Percentiles rank a stretch among this genome's conserved stretches.
Conservation (phyloP, 306 rosid genomes). For the cucumber (Cucumis sativus) region DNA sequence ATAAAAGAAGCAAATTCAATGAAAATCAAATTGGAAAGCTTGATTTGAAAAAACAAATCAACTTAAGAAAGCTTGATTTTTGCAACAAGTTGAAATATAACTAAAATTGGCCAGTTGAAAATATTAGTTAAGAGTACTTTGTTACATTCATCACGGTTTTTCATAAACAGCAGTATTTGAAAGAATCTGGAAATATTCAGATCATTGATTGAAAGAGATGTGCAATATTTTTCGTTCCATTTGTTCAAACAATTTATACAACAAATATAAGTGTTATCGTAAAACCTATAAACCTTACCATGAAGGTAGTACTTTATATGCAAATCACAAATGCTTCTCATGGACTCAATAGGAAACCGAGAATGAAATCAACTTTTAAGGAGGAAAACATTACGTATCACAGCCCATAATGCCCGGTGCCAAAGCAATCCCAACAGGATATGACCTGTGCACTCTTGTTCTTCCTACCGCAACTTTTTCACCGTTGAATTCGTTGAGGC, state of each 20-base stretch:
- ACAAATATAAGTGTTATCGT: neutral
- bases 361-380: neutral
- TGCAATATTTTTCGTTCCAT: neutral
- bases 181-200: no score
- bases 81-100: no score
- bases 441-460: conserved; percentile 37
- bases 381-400: neutral
- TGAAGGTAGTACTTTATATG: neutral
- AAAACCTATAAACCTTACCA: neutral
- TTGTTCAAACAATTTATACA: neutral
- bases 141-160: neutral
- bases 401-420: conserved; percentile 14
- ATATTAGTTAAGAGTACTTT: no score
- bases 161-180: neutral
- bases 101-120: no score
- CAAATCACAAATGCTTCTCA: neutral
- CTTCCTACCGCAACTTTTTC: conserved; percentile 10
- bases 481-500: neutral
- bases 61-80: no score
- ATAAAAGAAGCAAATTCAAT: no score
- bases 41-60: no score
- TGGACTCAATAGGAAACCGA: neutral
- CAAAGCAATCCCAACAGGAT: conserved; percentile 31
- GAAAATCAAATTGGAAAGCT: no score
- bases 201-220: neutral